phyloP scores from a whole-genome alignment of 495 filamentous ascomycete genomes.

The Trichocladium uniseriatum region DNA sequence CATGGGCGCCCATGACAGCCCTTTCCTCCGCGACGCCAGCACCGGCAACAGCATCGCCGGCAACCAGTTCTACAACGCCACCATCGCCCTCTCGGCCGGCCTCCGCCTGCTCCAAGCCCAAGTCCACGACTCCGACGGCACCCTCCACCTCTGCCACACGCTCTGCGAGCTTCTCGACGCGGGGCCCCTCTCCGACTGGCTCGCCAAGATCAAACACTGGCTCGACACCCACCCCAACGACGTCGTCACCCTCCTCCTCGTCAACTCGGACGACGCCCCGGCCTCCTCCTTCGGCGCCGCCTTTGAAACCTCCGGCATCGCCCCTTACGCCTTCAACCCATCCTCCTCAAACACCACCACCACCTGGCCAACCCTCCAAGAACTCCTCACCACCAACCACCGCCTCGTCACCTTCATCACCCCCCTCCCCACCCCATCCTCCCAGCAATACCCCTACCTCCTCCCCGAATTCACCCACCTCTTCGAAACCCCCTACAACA shows the following conservation, averaged over 20 bases:
- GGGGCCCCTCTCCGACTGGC: constrained; percentile 48
- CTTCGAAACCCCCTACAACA: constrained; percentile 62
- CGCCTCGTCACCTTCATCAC: constrained; percentile 57
- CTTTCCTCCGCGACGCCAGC: constrained; percentile 50
- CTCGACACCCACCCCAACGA: constrained; percentile 56
- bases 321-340: constrained; percentile 50
- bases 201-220: constrained; percentile 53
- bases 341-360: constrained; percentile 29
- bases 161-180: constrained; percentile 55
- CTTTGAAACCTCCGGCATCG: constrained; percentile 47
- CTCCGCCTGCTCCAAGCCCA: constrained; percentile 63
- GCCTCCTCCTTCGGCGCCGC: constrained; percentile 42
- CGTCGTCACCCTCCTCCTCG: constrained; percentile 59
- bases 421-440: constrained; percentile 45
- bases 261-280: constrained; percentile 52
- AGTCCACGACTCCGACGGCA: constrained; percentile 47
- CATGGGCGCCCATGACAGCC: constrained; percentile 59
- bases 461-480: constrained; percentile 59
- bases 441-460: constrained; percentile 49
- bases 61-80: constrained; percentile 58
- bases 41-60: constrained; percentile 48
- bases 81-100: constrained; percentile 56
- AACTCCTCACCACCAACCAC: constrained; percentile 50
- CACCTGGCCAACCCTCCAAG: constrained; percentile 55
- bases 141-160: constrained; percentile 57